Evolutionary conservation across 495 filamentous ascomycete genomes (phyloP).

Genomic region (Xylaria bambusicola): DNA sequence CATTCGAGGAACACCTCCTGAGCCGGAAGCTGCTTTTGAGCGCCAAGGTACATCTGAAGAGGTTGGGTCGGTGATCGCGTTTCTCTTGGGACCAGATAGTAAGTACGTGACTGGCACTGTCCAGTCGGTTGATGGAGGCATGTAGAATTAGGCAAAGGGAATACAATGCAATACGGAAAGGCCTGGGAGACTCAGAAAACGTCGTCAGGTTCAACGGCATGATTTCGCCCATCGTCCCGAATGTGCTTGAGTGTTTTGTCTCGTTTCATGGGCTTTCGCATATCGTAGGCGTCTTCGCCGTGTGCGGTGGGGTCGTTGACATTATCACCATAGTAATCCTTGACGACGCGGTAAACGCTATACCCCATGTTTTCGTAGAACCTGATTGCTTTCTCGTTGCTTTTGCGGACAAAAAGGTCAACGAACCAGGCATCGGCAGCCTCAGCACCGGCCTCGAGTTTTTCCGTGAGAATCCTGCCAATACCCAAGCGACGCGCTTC

Average conservation of each 20-base stretch:
- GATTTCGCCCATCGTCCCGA: conserved; percentile 78
- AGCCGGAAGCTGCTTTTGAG: conserved; percentile 40
- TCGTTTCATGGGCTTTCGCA: conserved; percentile 87
- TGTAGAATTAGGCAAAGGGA: conserved; percentile 16
- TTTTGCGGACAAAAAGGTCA: conserved; percentile 87
- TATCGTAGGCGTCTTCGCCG: conserved; percentile 89
- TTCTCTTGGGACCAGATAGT: conserved; percentile 57
- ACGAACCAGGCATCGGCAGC: conserved; percentile 89
- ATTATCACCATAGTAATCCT: conserved; percentile 76
- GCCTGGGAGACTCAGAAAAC: conserved; percentile 62
- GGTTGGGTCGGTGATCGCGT: conserved; percentile 51
- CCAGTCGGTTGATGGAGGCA: conserved; percentile 37
- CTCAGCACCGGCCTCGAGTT: conserved; percentile 78
- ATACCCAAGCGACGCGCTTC: conserved; percentile 82
- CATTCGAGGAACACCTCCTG: conserved; percentile 35
- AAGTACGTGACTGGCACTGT: conserved; percentile 54
- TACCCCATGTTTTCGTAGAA: conserved; percentile 92
- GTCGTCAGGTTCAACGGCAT: conserved; percentile 77
- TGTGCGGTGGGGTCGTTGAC: conserved; percentile 67
- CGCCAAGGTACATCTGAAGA: conserved; percentile 40
- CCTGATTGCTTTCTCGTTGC: conserved; percentile 80
- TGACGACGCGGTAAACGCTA: conserved; percentile 81
- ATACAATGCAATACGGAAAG: neutral
- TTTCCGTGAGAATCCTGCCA: conserved; percentile 73
- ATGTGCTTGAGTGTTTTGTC: conserved; percentile 79